phyloP scores from a whole-genome alignment of 306 rosid species.

The Inga leiocalycina region DNA sequence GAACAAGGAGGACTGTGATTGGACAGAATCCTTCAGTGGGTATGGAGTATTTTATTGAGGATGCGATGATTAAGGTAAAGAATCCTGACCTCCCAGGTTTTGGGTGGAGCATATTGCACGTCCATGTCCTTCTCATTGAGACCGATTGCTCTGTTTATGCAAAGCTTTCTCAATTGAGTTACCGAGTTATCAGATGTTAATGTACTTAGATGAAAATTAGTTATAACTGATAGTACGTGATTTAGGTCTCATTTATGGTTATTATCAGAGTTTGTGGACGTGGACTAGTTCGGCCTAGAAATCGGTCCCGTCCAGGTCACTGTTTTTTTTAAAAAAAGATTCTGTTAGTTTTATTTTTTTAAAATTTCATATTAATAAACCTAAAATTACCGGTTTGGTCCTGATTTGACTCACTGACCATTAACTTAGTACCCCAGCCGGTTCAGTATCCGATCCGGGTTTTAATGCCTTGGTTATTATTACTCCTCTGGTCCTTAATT shows the following conservation, averaged over 20 bases:
- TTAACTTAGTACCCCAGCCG: too few relatives aligned
- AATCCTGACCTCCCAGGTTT: conserved; percentile 31
- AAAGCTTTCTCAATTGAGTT: neutral
- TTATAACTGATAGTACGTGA: neutral
- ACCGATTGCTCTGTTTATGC: neutral
- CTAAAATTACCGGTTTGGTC: too few relatives aligned
- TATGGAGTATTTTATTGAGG: neutral
- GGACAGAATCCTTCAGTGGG: neutral
- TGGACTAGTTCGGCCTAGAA: too few relatives aligned
- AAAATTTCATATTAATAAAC: too few relatives aligned
- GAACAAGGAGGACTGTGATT: neutral
- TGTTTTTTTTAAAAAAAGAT: too few relatives aligned
- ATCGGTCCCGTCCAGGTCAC: too few relatives aligned
- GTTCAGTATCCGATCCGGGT: too few relatives aligned
- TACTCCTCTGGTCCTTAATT: too few relatives aligned
- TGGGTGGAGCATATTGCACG: conserved; percentile 10
- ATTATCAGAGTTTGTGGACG: too few relatives aligned
- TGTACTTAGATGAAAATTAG: neutral
- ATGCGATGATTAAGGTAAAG: neutral
- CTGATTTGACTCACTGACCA: too few relatives aligned
- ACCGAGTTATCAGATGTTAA: neutral
- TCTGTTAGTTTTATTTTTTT: too few relatives aligned
- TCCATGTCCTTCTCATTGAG: neutral
- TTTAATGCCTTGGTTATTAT: too few relatives aligned
- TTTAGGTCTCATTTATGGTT: neutral